Conservation (phyloP, 805 yeast species). For the Ogataea sp. region DNA sequence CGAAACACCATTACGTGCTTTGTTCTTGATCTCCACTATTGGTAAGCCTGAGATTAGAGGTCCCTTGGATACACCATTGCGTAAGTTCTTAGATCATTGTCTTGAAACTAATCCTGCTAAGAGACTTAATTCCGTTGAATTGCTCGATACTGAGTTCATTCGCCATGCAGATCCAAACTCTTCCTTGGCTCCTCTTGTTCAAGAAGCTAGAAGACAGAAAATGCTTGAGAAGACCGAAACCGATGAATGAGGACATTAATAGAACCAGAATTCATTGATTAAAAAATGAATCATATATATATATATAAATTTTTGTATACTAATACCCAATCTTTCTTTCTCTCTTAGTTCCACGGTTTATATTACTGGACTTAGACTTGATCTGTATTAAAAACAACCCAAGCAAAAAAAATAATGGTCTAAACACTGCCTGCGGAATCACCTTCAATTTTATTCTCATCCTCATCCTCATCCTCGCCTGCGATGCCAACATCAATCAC, state of each 20-base stretch:
- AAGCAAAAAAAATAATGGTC: too few relatives aligned
- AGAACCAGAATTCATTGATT: too few relatives aligned
- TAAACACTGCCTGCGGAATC: too few relatives aligned
- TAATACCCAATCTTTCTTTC: too few relatives aligned
- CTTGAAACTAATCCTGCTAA: constrained; percentile 76
- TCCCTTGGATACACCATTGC: constrained; percentile 55
- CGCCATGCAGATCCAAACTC: constrained; percentile 51
- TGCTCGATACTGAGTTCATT: constrained; percentile 61
- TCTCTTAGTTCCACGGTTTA: too few relatives aligned
- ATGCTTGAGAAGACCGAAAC: constrained; percentile 21
- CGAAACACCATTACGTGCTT: constrained; percentile 71
- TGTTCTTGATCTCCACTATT: constrained; percentile 69
- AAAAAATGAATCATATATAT: too few relatives aligned
- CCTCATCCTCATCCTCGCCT: constrained; percentile 16
- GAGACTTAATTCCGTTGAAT: constrained; percentile 70
- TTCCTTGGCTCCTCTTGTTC: constrained; percentile 66
- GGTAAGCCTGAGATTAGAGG: constrained; percentile 83
- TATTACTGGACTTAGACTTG: too few relatives aligned
- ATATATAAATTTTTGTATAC: too few relatives aligned
- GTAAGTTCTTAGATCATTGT: constrained; percentile 66
- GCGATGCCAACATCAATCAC: too few relatives aligned
- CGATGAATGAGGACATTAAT: constrained; percentile 6
- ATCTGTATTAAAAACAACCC: too few relatives aligned
- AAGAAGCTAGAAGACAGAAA: constrained; percentile 63
- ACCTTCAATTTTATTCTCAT: too few relatives aligned